Evolutionary conservation across 2,329 filamentous ascomycete genomes (phyloP).

Genomic region (Epichloe sibirici): DNA sequence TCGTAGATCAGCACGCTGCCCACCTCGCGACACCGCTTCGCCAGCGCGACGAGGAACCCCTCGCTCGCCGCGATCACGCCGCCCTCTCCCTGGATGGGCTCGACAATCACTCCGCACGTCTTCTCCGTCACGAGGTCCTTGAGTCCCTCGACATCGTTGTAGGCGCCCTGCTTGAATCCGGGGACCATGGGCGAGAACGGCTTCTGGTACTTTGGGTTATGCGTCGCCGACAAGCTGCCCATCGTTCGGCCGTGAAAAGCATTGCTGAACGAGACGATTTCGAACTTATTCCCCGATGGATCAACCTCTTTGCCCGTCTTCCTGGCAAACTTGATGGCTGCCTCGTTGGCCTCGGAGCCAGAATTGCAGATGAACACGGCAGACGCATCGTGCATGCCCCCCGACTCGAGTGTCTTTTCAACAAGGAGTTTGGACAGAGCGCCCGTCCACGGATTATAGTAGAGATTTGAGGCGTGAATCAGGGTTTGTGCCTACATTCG

Average conservation of each 20-base stretch:
- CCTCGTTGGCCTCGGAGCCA: conserved; percentile 93
- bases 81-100: conserved; percentile 95
- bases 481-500: conserved; percentile 49
- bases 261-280: conserved; percentile 81
- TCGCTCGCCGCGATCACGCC: conserved; percentile 75
- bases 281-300: conserved; percentile 59
- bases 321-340: conserved; percentile 90
- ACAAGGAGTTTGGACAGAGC: conserved; percentile 77
- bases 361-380: conserved; percentile 93
- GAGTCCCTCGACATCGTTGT: conserved; percentile 68
- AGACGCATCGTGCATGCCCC: conserved; percentile 72
- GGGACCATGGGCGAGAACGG: conserved; percentile 94
- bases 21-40: conserved; percentile 71
- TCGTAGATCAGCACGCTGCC: conserved; percentile 87
- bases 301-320: conserved; percentile 74
- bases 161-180: conserved; percentile 76
- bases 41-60: conserved; percentile 76
- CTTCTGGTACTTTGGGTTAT: conserved; percentile 93
- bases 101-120: conserved; percentile 89
- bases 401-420: conserved; percentile 64
- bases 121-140: conserved; percentile 64
- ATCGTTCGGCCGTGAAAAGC: conserved; percentile 96
- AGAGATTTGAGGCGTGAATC: conserved; percentile 88
- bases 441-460: conserved; percentile 94
- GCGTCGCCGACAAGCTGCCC: conserved; percentile 89